phyloP scores from a whole-genome alignment of 805 yeast species.

The Yarrowia keelungensis region DNA sequence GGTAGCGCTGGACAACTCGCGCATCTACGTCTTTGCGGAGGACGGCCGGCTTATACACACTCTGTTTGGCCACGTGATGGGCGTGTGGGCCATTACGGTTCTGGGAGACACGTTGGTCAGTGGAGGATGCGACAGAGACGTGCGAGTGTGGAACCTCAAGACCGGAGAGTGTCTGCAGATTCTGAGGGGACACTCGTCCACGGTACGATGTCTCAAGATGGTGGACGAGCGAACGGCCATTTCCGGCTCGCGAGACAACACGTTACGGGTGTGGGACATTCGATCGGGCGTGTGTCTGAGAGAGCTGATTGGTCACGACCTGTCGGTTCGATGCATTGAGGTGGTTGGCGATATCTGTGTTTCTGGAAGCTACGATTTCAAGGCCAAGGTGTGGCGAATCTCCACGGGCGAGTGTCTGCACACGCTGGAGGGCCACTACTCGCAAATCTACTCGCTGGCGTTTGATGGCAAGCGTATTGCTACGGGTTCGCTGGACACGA shows the following conservation, averaged over 20 bases:
- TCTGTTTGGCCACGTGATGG: slow-evolving; percentile 96
- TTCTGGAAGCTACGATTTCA: slow-evolving; percentile 86
- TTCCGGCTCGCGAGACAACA: slow-evolving; percentile 90
- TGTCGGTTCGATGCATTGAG: slow-evolving; percentile 82
- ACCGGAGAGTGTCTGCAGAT: slow-evolving; percentile 88
- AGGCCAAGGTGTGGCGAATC: slow-evolving; percentile 90
- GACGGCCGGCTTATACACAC: slow-evolving; percentile 67
- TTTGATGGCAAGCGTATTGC: slow-evolving; percentile 91
- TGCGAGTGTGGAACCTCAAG: slow-evolving; percentile 91
- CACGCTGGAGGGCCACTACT: slow-evolving; percentile 88
- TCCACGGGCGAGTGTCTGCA: slow-evolving; percentile 89
- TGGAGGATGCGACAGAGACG: slow-evolving; percentile 96
- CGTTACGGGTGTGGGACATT: slow-evolving; percentile 93
- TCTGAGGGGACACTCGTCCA: slow-evolving; percentile 87
- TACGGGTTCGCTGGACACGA: slow-evolving; percentile 94
- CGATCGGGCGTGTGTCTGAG: slow-evolving; percentile 85
- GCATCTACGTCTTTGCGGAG: slow-evolving; percentile 53
- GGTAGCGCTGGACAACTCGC: slow-evolving; percentile 55
- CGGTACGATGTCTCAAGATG: slow-evolving; percentile 85
- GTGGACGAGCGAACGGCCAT: slow-evolving; percentile 79
- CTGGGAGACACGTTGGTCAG: slow-evolving; percentile 90
- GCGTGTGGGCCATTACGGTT: slow-evolving; percentile 95
- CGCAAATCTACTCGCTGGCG: slow-evolving; percentile 88
- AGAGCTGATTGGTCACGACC: slow-evolving; percentile 72
- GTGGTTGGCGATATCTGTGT: slow-evolving; percentile 72